phyloP scores from a whole-genome alignment of 192 early-diverging fungal species.

The Ambispora gerdemannii region DNA sequence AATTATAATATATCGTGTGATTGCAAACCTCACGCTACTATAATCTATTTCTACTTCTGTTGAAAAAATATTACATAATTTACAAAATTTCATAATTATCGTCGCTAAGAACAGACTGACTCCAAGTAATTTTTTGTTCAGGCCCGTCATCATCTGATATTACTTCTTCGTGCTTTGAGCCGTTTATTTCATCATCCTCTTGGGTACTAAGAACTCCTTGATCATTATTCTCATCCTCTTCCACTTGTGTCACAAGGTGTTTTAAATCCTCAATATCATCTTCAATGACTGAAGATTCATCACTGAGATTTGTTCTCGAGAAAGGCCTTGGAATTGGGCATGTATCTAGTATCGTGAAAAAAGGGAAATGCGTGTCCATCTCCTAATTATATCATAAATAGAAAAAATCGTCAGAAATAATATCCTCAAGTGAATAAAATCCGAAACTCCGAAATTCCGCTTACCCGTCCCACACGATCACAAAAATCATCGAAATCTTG shows the following conservation, averaged over 20 bases:
- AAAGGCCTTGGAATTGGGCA: neutral
- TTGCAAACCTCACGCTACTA: too few relatives aligned
- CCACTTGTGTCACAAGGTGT: neutral
- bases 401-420: neutral
- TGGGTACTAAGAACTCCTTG: neutral
- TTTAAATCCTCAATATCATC: constrained; percentile 12
- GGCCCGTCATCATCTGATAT: too few relatives aligned
- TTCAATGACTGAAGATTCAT: constrained; percentile 7
- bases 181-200: neutral
- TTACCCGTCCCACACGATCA: constrained; percentile 27
- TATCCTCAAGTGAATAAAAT: neutral
- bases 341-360: constrained; percentile 9
- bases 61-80: too few relatives aligned
- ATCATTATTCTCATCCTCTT: neutral
- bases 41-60: too few relatives aligned
- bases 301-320: neutral
- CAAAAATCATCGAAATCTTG: constrained; percentile 34
- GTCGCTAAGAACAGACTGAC: too few relatives aligned
- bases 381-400: constrained; percentile 4
- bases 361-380: constrained; percentile 6
- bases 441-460: neutral
- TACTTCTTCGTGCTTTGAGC: too few relatives aligned
- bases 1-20: too few relatives aligned
- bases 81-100: too few relatives aligned
- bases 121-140: too few relatives aligned